A percentile compares a stretch with the other conserved stretches of the same genome.
phyloP scores from a whole-genome alignment of 345 rosid species.

The Lagerstroemia speciosa region DNA sequence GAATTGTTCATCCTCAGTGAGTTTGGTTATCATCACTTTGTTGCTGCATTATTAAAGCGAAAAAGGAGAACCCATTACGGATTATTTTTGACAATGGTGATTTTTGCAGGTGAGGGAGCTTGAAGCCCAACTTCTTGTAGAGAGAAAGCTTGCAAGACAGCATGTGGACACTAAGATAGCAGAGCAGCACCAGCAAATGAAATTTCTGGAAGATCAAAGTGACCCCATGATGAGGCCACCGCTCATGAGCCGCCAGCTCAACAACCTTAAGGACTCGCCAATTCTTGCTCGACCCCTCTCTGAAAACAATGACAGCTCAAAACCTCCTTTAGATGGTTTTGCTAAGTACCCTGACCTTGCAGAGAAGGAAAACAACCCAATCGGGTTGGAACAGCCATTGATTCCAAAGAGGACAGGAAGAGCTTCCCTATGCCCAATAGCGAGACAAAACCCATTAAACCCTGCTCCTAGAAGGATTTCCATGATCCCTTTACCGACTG shows the following conservation, averaged over 20 bases:
- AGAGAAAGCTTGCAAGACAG: slow-evolving; percentile 91
- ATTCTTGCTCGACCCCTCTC: slow-evolving; percentile 24
- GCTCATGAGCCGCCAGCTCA: slow-evolving; percentile 36
- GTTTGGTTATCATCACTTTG: background rate
- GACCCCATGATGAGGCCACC: slow-evolving; percentile 39
- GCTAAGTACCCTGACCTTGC: slow-evolving; percentile 30
- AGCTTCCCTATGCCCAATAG: slow-evolving; percentile 52
- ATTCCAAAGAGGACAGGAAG: slow-evolving; percentile 64
- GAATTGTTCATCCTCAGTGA: background rate
- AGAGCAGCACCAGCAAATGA: slow-evolving; percentile 48
- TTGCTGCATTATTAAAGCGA: background rate
- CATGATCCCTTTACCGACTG: slow-evolving; percentile 50
- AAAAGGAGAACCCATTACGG: background rate
- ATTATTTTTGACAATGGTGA: background rate
- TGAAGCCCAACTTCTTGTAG: slow-evolving; percentile 80
- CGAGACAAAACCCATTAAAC: slow-evolving; percentile 24
- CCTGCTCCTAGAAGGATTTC: slow-evolving; percentile 72
- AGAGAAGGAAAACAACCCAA: slow-evolving; percentile 90
- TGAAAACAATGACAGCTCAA: slow-evolving; percentile 28
- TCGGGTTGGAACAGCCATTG: slow-evolving; percentile 36
- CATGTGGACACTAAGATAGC: slow-evolving; percentile 87
- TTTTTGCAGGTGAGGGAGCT: slow-evolving; percentile 69
- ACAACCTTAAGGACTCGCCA: slow-evolving; percentile 32
- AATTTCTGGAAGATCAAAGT: slow-evolving; percentile 47
- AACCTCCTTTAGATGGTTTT: slow-evolving; percentile 28